Conservation (phyloP, 305 asterid genomes). For the Withania somnifera region DNA sequence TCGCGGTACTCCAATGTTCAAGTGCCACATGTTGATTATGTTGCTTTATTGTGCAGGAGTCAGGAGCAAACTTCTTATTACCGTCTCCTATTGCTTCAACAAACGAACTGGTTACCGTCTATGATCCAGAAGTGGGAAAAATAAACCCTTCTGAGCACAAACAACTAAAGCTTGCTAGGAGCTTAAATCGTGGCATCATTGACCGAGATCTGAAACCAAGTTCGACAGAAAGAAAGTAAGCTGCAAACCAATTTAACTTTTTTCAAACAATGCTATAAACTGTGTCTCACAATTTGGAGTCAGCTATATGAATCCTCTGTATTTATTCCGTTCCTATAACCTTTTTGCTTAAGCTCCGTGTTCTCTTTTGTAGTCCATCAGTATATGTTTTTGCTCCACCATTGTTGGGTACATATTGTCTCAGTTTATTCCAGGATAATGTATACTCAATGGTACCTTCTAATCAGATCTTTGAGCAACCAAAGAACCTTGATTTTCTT, state of each 20-base stretch:
- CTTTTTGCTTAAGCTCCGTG: neutral
- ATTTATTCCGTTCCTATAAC: neutral
- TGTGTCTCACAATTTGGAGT: neutral
- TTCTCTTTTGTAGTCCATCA: neutral
- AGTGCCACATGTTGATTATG: neutral
- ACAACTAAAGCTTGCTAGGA: conserved; percentile 93
- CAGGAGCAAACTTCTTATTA: conserved; percentile 87
- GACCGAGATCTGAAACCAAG: conserved; percentile 97
- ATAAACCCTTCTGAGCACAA: conserved; percentile 96
- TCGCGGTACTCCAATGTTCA: neutral
- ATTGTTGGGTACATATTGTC: neutral
- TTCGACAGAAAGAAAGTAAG: conserved; percentile 78
- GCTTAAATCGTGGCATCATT: conserved; percentile 94
- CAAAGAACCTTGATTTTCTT: neutral
- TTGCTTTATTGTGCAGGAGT: conserved; percentile 46
- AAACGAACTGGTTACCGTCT: conserved; percentile 83
- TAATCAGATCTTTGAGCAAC: neutral
- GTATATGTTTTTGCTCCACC: neutral
- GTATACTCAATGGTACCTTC: neutral
- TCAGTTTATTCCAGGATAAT: neutral
- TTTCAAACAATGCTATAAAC: neutral
- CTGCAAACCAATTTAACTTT: neutral
- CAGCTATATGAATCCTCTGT: neutral
- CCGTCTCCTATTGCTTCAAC: conserved; percentile 92
- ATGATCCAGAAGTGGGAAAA: conserved; percentile 97